Evolutionary conservation across 2,329 filamentous ascomycete species (phyloP), one percentile per base, ranked within the genome.

Genomic region (Neofusicoccum laricinum): DNA sequence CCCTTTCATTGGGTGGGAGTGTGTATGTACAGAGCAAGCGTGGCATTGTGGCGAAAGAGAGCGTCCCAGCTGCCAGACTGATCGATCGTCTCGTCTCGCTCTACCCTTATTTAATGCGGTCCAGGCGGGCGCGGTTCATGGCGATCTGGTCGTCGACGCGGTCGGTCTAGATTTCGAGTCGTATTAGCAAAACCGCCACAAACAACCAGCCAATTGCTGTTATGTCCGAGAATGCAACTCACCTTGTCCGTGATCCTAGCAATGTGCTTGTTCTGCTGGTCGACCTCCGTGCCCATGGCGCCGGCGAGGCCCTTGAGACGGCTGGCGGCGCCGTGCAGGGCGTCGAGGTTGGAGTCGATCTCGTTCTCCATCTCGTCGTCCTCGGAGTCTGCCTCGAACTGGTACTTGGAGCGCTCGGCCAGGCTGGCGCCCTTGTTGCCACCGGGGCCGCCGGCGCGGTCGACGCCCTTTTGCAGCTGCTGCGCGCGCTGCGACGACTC

Each of bases 191-290:
- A 14, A 30, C 17, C 3, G 32, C 62, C 51, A 25, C 14, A n/a
- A 36, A 17, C n/a, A 11, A 17, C 15, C 4, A 50, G 49, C 17
- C 19, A 40, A 30, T 30, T 30, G 25, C n/a, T 3, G 25, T 30
- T 7, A 21, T 15, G 21, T 7, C 36, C 8, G 36, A 8, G 4
- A 15, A 2, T 4, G 4, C 25, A 12, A 49, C 61, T 64, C 15
- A 64, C 61, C 61, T 96, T 96, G 69, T 81, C 81, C 68, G 86
- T 90, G 73, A 97, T 92, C 65, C 88, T 85, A 67, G 90, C 88
- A 72, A 97, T 89, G 71, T 88, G 84, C 71, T 85, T 84, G 77
- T 96, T 96, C 80, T 96, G 91, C 65, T 85, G 80, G 66, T 92
- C 88, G 25, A 95, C 84, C 74, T 95, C 91, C 51, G 85, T 81